These are phyloP conservation scores for Vaccinium corymbosum DNA, from an alignment of 148 eudicot species.

Conservation along the genomic window DNA sequence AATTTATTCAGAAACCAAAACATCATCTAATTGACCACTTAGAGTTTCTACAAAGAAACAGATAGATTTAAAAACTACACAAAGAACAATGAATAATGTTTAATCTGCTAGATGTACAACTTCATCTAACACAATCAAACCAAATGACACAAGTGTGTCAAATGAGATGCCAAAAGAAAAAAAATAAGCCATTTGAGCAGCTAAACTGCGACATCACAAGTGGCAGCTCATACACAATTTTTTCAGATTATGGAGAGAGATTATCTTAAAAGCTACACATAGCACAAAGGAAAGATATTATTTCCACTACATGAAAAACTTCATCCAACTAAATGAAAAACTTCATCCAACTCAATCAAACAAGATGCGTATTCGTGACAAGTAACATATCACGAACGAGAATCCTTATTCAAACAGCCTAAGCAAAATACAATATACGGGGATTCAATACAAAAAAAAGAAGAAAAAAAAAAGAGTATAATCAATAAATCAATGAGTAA, in stretches of 20 bases:
- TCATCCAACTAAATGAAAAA: too few relatives aligned
- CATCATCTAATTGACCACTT: not conserved
- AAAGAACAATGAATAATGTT: not conserved
- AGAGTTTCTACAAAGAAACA: not conserved
- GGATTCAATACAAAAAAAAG: not conserved
- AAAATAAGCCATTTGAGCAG: not conserved
- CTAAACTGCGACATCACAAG: not conserved
- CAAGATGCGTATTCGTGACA: not conserved
- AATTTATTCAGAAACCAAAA: not conserved
- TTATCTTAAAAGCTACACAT: not conserved
- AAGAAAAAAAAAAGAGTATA: not conserved
- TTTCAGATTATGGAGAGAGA: not conserved
- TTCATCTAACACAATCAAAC: not conserved
- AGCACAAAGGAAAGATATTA: not conserved
- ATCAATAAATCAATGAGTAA: not conserved
- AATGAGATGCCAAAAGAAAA: not conserved
- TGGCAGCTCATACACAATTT: not conserved
- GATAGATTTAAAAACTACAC: not conserved
- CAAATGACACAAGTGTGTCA: not conserved
- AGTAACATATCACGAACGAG: not conserved
- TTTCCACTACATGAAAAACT: not conserved
- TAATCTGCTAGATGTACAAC: not conserved
- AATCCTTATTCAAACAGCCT: slow-evolving; percentile 2
- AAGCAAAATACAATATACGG: not conserved
- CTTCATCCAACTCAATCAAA: not conserved